Percentiles rank a stretch among this genome's conserved stretches.
phyloP scores from a whole-genome alignment of 2,329 filamentous ascomycete genomes.

The Westerdykella sp. region DNA sequence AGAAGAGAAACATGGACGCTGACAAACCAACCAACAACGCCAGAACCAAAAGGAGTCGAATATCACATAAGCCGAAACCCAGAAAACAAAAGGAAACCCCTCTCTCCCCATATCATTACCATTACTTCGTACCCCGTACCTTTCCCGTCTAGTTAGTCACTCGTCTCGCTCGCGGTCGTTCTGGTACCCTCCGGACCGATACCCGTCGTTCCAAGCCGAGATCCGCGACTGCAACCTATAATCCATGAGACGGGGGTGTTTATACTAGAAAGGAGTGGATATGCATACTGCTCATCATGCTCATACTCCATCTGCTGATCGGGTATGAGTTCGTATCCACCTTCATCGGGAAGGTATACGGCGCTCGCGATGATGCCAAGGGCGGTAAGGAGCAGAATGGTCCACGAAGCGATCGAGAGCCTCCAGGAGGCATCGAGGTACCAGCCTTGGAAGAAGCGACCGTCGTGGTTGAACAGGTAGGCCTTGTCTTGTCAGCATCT shows the following conservation, averaged over 20 bases:
- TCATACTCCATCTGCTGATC: slow-evolving; percentile 15
- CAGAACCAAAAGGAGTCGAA: too few species aligned
- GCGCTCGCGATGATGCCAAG: slow-evolving; percentile 60
- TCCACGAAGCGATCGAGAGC: slow-evolving; percentile 58
- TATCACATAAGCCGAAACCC: too few species aligned
- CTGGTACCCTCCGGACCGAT: slow-evolving; percentile 31
- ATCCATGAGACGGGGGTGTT: slow-evolving; percentile 10
- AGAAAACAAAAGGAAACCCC: too few species aligned
- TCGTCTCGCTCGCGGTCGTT: not conserved
- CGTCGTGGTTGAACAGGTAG: slow-evolving; percentile 75
- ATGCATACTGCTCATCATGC: slow-evolving; percentile 32
- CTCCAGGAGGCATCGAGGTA: slow-evolving; percentile 72
- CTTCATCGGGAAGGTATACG: slow-evolving; percentile 67
- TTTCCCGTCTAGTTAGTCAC: too few species aligned
- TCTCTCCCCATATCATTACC: too few species aligned
- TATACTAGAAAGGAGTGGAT: not conserved
- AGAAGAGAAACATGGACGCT: too few species aligned
- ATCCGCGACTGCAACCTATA: slow-evolving; percentile 30
- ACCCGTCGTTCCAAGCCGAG: slow-evolving; percentile 32
- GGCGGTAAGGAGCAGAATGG: slow-evolving; percentile 48
- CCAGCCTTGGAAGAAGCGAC: slow-evolving; percentile 79
- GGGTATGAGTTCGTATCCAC: slow-evolving; percentile 75
- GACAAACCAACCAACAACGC: too few species aligned
- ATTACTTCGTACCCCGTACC: too few species aligned
- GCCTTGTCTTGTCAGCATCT: slow-evolving; percentile 53